A percentile compares a stretch with the other conserved stretches of the same genome.
phyloP scores from a whole-genome alignment of 495 filamentous ascomycete species.

The Annulohypoxylon moriforme region DNA sequence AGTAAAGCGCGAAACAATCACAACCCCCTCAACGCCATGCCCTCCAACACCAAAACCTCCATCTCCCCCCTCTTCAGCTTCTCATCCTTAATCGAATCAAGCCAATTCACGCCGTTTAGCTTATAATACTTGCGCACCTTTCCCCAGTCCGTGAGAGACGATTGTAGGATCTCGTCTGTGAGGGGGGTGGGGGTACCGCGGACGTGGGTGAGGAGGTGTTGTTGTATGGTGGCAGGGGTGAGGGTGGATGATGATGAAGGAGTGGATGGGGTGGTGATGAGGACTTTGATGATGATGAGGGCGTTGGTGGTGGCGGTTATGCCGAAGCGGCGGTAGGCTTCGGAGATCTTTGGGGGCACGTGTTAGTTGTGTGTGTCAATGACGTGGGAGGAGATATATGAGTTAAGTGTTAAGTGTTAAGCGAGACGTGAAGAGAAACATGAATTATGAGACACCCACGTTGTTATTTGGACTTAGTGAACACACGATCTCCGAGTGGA shows the following conservation, averaged over 20 bases:
- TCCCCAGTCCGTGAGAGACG: slow-evolving; percentile 68
- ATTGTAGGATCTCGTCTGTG: slow-evolving; percentile 67
- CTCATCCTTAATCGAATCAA: slow-evolving; percentile 51
- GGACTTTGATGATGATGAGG: slow-evolving; percentile 82
- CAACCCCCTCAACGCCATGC: slow-evolving; percentile 77
- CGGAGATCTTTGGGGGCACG: slow-evolving; percentile 73
- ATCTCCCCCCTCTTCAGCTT: slow-evolving; percentile 59
- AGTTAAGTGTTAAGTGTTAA: slow-evolving; percentile 9
- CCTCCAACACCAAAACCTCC: slow-evolving; percentile 72
- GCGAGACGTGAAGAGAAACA: slow-evolving; percentile 11
- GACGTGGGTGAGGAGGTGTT: slow-evolving; percentile 71
- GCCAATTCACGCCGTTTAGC: slow-evolving; percentile 65
- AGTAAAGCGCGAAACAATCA: slow-evolving; percentile 31
- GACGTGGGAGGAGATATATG: background rate
- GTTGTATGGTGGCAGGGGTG: slow-evolving; percentile 66
- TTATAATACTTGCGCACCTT: slow-evolving; percentile 88
- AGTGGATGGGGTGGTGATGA: too few species aligned
- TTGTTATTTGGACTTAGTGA: slow-evolving; percentile 87
- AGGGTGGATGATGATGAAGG: slow-evolving; percentile 33
- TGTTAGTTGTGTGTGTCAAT: background rate
- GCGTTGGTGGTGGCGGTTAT: slow-evolving; percentile 74
- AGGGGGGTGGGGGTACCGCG: slow-evolving; percentile 71
- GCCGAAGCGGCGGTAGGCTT: slow-evolving; percentile 89
- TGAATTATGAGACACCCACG: slow-evolving; percentile 59
- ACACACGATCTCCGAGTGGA: slow-evolving; percentile 93